Base-by-base conservation (phyloP, 1,284 basidiomycete species). In the Trichosporon sp. region DNA sequence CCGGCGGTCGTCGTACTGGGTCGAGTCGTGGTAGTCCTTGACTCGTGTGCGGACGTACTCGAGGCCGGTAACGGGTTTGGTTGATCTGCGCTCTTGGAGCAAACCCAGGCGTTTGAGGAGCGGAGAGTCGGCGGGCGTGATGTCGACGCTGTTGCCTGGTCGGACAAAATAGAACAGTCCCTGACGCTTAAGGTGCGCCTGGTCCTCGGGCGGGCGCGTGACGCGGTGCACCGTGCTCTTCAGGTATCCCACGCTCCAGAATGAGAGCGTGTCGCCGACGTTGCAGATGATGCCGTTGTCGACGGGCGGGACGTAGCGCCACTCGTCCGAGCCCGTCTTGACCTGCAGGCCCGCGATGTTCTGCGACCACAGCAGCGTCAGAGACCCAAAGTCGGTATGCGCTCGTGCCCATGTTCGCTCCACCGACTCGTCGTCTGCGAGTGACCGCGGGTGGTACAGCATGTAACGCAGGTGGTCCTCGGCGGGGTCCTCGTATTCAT, bases 391-490 rank as follows among this genome's bases (percentile, higher is more conserved):
- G 43, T 79, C 76, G 46, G 77, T 78, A 61, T 78, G 77, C 3
- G 77, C 78, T 69, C 78, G 77, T 12, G 75, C 74, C 78, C 78
- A 80, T 31, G 74, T 74, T 51, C 75, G 72, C 59, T 75, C 74
- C 56, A 77, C 77, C 65, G 74, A 72, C 10, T 67, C 75, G 70
- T 80, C 77, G 21, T 78, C 78, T 40, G 75, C 78, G n/a, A 70
- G 67, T 4, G 77, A 67, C 43, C 78, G 73, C 19, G 78, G 78
- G 68, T 78, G 78, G 56, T 80, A 80, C 70, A 71, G 68, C 78
- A 80, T 80, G 73, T 79, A 79, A 37, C 79, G 71, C 48, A 79
- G 70, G 68, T 80, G 78, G 71, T 79, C 78, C 32, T 79, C 76
- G 35, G 73, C 73, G 16, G 76, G 68, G 54, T 73, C 65, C 11